Base-by-base conservation (phyloP, 176 grass and related monocot species). In the Hyparrhenia diplandra region DNA sequence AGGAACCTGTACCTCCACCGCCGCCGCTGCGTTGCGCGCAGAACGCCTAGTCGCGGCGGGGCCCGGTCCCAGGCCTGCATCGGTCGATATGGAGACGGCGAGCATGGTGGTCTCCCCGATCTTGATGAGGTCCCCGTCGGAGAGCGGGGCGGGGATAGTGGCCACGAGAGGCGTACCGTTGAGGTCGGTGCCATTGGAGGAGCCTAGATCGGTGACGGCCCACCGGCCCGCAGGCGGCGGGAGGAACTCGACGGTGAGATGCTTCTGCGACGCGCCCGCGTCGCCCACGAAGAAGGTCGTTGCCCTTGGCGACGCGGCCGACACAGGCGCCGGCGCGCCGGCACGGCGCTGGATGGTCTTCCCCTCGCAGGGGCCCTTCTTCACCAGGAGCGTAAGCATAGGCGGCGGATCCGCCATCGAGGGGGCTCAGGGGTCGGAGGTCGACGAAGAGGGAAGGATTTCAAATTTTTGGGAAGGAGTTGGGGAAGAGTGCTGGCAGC, bases 141-240 rank as follows among this genome's bases (percentile, higher is more conserved):
- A 83, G 45, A 98, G 79, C 31, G 78, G 86, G 25, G 88, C 45
- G 0, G 92, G 80, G 51, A 78, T 34, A 58, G 85, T 78, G 57
- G 92, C 84, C 27, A 55, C 65, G 21, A 98, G 75, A 34, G 49
- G 59, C 34, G 13, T 47, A 27, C 45, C 90, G 52, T 98, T 94
- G 67, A 94, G 88, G 75, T 91, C 10, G 63, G 95, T 98, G 2
- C 95, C 92, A 35, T 98, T 98, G 71, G 90, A 98, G 80, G 92
- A 92, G 11, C 78, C 90, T n/a, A 94, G 70, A 47, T 98, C 95
- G 28, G 84, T 85, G 37, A 89, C 81, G 31, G 73, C 78, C 95
- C 95, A 98, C 25, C 82, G 61, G 67, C 83, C 47, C 23, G 80
- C 57, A 24, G 77, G 72, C 29, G 89, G 88, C 21, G 70, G 70